Evolutionary conservation across 2,329 filamentous ascomycete species (phyloP).

Genomic region (Xylariaceae sp.): DNA sequence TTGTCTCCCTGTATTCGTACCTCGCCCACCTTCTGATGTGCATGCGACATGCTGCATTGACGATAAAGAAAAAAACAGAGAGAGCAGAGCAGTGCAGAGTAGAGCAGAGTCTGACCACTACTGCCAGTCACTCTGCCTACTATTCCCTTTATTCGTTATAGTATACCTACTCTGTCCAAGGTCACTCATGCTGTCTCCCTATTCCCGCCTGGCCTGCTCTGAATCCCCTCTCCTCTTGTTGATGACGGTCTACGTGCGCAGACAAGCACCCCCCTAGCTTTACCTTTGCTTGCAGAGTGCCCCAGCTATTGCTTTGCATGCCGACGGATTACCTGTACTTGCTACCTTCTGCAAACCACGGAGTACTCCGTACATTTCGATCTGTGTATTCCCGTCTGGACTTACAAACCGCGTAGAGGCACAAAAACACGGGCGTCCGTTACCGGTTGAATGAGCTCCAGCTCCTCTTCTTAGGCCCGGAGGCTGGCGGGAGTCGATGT

Average conservation of each 20-base stretch:
- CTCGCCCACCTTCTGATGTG: slow-evolving; percentile 13
- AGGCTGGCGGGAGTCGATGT: not conserved
- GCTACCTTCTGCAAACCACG: too few species aligned
- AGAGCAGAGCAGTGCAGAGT: too few species aligned
- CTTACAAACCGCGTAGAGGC: too few species aligned
- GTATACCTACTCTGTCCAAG: slow-evolving; percentile 14
- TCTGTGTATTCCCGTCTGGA: too few species aligned
- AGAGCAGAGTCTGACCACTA: too few species aligned
- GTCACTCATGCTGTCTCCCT: slow-evolving; percentile 9
- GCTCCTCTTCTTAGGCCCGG: not conserved
- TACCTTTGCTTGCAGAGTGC: too few species aligned
- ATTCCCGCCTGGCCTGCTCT: not conserved
- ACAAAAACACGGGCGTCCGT: not conserved
- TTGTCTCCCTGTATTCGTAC: slow-evolving; percentile 13
- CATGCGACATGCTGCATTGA: slow-evolving; percentile 26
- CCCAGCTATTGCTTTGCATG: too few species aligned
- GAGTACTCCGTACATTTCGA: too few species aligned
- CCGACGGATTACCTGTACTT: too few species aligned
- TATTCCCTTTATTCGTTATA: not conserved
- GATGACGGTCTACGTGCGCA: too few species aligned
- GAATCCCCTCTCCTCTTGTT: not conserved
- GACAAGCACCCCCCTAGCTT: not conserved
- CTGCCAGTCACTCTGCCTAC: too few species aligned
- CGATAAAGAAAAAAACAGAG: slow-evolving; percentile 18
- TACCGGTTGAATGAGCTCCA: not conserved